Conservation (phyloP, 495 filamentous ascomycete genomes). For the Trichocladium uniseriatum region DNA sequence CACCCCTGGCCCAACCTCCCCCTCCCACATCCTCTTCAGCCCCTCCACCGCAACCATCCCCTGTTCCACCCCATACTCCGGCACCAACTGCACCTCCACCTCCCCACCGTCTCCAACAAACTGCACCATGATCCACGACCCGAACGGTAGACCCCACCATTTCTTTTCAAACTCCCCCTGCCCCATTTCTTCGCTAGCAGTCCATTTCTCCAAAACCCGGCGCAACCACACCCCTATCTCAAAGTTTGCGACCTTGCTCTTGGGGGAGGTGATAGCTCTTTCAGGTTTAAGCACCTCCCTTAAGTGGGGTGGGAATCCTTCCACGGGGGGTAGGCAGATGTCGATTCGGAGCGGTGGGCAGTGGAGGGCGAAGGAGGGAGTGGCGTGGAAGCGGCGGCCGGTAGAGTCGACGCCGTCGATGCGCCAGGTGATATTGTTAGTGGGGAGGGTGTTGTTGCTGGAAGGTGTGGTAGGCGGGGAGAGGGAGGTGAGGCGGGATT, state of each 20-base stretch:
- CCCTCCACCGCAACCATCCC: conserved; percentile 23
- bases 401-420: conserved; percentile 29
- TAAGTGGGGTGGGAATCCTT: conserved; percentile 22
- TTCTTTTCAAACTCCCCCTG: conserved; percentile 20
- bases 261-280: too few species aligned
- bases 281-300: conserved; percentile 25
- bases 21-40: conserved; percentile 26
- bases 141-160: conserved; percentile 31
- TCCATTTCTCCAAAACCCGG: conserved; percentile 29
- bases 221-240: conserved; percentile 27
- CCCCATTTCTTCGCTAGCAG: not conserved
- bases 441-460: too few species aligned
- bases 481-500: conserved; percentile 1
- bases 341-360: conserved; percentile 33
- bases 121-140: conserved; percentile 30
- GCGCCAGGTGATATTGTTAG: too few species aligned
- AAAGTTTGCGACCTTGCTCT: too few species aligned
- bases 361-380: conserved; percentile 25
- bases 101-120: conserved; percentile 9
- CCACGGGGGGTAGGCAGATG: conserved; percentile 27
- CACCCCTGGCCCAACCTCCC: conserved; percentile 10
- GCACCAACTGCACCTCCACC: conserved; percentile 24
- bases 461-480: too few species aligned
- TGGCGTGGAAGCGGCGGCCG: conserved; percentile 30
- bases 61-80: conserved; percentile 32